Evolutionary conservation across 179 eudicot genomes (phyloP), one percentile per base, ranked within the genome.

Genomic region (Spinacia oleracea): DNA sequence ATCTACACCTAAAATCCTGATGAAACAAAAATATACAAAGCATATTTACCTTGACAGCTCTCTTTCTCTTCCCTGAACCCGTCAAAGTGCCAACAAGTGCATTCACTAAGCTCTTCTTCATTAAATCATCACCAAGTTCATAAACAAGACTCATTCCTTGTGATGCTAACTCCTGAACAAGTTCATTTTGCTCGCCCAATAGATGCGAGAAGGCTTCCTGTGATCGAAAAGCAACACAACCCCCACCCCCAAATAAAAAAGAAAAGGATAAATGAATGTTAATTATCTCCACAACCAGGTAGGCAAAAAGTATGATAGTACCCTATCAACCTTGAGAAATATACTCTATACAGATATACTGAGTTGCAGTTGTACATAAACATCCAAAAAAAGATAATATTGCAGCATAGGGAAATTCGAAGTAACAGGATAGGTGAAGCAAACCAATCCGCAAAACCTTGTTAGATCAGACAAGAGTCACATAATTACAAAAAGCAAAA

Each of bases 91-190:
- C 91, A 60, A 95, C 98, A 77, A 95, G 95, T 77, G 93, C 97
- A 89, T 88, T 91, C 80, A 95, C 97, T 80, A 95, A 79, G 84
- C 80, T 91, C 85, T 91, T 89, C 89, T 93, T 93, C 97, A 88
- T 95, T 25, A 85, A 78, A 76, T 83, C 87, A 85, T 95, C 97
- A 74, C 98, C 98, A 69, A 91, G 90, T 78, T 95, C 98, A 86
- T 95, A 93, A 15, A 95, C 97, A 86, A 95, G 87, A 89, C 98
- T 95, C 83, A 93, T 91, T 59, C 98, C 98, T 84, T 95, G 98
- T 62, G 97, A 95, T 73, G 98, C 98, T 85, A 95, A 79, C 83
- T 95, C 98, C 83, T 95, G 98, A 66, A 91, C 90, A 70, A 95
- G 93, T 82, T 95, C 98, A 86, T 91, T 89, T 78, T 95, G 97